A percentile compares a stretch with the other conserved stretches of the same genome.
These are phyloP conservation scores for Imleria badia DNA, from an alignment of 768 basidiomycete species.

Conservation along the genomic window DNA sequence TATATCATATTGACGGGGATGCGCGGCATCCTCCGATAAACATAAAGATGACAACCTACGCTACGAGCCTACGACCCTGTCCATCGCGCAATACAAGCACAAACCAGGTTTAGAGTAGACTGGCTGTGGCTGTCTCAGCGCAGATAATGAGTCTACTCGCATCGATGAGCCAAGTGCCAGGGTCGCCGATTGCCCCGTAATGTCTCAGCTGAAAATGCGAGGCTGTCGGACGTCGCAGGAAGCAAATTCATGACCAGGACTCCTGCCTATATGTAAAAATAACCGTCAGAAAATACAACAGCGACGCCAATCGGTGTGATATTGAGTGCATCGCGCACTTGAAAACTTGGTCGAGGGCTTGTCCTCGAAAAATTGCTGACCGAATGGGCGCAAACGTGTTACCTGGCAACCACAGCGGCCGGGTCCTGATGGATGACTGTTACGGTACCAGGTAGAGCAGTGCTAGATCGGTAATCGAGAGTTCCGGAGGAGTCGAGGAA, in stretches of 20 bases:
- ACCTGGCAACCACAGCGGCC: slow-evolving; percentile 5
- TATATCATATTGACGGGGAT: slow-evolving; percentile 4
- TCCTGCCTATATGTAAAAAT: slow-evolving; percentile 3
- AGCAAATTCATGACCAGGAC: neutral
- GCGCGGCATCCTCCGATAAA: slow-evolving; percentile 6
- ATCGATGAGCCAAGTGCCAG: slow-evolving; percentile 1
- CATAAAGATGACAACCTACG: slow-evolving; percentile 1
- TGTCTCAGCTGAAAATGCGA: slow-evolving; percentile 12
- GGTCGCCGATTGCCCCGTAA: neutral
- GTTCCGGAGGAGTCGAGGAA: neutral
- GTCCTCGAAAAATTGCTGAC: neutral
- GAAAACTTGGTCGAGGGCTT: neutral
- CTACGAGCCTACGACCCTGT: no score
- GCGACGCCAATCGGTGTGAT: neutral
- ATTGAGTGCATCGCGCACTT: slow-evolving; percentile 2
- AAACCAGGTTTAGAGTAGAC: neutral
- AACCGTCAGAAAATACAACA: neutral
- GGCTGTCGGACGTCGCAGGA: slow-evolving; percentile 4
- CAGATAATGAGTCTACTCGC: neutral
- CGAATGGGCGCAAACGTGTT: neutral
- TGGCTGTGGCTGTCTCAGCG: neutral
- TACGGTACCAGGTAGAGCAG: neutral
- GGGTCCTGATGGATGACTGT: neutral
- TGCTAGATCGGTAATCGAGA: neutral
- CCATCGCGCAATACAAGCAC: neutral